A percentile compares a stretch with the other conserved stretches of the same genome.
These are phyloP conservation scores for Closterium sp. DNA, from an alignment of 139 green algal species.

Conservation along the genomic window DNA sequence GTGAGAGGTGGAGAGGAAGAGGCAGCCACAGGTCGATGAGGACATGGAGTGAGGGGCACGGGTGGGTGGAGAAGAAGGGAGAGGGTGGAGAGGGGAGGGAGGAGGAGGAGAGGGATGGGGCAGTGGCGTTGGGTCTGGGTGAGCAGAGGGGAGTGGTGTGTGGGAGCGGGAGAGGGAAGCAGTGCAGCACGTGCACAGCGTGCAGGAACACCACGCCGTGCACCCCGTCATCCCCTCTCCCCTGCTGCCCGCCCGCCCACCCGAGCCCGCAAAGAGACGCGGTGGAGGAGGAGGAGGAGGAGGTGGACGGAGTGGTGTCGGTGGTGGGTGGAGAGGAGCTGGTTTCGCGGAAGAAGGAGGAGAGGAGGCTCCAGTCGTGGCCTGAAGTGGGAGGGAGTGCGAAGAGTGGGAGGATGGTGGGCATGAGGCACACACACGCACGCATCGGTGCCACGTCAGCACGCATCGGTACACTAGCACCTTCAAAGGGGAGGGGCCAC, in stretches of 20 bases:
- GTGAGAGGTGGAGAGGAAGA: neutral
- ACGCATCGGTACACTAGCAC: too few relatives aligned
- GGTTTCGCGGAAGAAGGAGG: neutral
- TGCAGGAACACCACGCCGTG: neutral
- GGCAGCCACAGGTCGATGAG: neutral
- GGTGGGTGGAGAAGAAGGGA: neutral
- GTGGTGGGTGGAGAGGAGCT: neutral
- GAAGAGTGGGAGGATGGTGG: too few relatives aligned
- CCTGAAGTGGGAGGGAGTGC: too few relatives aligned
- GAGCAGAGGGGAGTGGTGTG: neutral
- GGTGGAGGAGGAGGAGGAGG: neutral
- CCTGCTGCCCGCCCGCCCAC: neutral
- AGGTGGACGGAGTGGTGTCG: neutral
- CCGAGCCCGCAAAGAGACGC: neutral
- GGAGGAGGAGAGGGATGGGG: too few relatives aligned
- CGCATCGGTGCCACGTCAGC: too few relatives aligned
- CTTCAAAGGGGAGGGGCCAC: too few relatives aligned
- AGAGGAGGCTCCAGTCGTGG: neutral
- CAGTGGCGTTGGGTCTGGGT: neutral
- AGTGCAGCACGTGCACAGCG: neutral
- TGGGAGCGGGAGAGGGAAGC: neutral
- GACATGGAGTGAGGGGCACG: neutral
- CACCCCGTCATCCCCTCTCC: neutral
- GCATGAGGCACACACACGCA: too few relatives aligned
- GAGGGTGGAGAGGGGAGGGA: neutral